phyloP scores from a whole-genome alignment of 306 rosid species.

The Oemleria cerasiformis region DNA sequence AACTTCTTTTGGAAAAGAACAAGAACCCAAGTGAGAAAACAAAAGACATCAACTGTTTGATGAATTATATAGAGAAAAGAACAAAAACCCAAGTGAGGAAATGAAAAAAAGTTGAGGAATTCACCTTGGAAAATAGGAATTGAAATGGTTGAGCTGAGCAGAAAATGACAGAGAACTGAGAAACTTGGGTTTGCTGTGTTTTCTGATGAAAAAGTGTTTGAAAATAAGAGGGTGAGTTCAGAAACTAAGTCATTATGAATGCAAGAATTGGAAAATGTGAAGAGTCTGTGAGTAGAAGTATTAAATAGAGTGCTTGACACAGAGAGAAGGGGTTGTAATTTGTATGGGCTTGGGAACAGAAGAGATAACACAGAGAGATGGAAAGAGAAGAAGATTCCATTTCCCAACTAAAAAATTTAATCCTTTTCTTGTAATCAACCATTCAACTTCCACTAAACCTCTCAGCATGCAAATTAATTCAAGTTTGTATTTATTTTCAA shows the following conservation, averaged over 20 bases:
- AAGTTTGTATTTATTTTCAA: not conserved
- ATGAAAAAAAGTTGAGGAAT: not conserved
- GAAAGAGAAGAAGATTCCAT: slow-evolving; percentile 39
- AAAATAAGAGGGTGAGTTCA: slow-evolving; percentile 29
- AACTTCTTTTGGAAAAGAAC: not conserved
- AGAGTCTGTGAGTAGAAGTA: slow-evolving; percentile 29
- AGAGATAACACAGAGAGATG: slow-evolving; percentile 45
- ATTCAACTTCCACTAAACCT: slow-evolving; percentile 31
- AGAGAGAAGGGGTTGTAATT: slow-evolving; percentile 16
- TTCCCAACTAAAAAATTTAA: slow-evolving; percentile 46
- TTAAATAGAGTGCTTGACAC: slow-evolving; percentile 39
- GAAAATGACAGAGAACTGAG: slow-evolving; percentile 10
- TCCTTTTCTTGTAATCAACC: slow-evolving; percentile 27
- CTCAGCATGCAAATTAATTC: slow-evolving; percentile 15
- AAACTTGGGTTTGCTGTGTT: slow-evolving; percentile 23
- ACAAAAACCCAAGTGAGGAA: not conserved
- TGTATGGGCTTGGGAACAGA: slow-evolving; percentile 76
- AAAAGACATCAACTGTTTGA: too few species aligned
- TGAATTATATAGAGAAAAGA: not conserved
- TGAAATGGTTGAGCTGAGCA: not conserved
- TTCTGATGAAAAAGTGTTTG: slow-evolving; percentile 29
- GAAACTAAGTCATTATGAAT: slow-evolving; percentile 33
- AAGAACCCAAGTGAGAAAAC: not conserved
- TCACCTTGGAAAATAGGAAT: slow-evolving; percentile 21
- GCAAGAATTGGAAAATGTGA: slow-evolving; percentile 52